phyloP scores from a whole-genome alignment of 768 basidiomycete genomes.

The Xerocomus brunneocitrinus region DNA sequence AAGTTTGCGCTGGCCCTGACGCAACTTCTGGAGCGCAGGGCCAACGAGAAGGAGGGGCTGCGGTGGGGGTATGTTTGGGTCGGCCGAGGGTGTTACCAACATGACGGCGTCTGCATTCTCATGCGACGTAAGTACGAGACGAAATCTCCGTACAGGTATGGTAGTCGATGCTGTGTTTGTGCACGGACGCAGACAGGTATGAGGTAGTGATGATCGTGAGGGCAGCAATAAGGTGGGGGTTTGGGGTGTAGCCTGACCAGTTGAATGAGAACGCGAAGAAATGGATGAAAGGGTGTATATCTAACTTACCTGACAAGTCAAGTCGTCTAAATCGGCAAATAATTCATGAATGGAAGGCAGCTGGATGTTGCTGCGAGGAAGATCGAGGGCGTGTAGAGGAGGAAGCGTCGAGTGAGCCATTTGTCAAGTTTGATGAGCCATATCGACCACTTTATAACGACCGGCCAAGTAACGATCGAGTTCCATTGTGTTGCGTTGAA shows the following conservation, averaged over 20 bases:
- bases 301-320: slow-evolving; percentile 13
- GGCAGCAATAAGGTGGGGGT: slow-evolving; percentile 24
- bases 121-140: slow-evolving; percentile 47
- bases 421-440: neutral
- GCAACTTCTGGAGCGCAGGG: slow-evolving; percentile 42
- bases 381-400: slow-evolving; percentile 46
- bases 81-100: slow-evolving; percentile 35
- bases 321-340: neutral
- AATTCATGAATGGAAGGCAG: slow-evolving; percentile 10
- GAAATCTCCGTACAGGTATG: slow-evolving; percentile 15
- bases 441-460: slow-evolving; percentile 2
- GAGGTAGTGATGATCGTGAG: slow-evolving; percentile 6
- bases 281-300: neutral
- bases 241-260: slow-evolving; percentile 6
- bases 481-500: neutral
- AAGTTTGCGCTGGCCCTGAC: slow-evolving; percentile 38
- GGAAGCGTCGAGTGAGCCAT: slow-evolving; percentile 38
- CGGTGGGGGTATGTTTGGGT: slow-evolving; percentile 14
- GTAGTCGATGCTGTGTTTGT: neutral
- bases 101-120: slow-evolving; percentile 53
- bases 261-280: neutral
- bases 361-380: slow-evolving; percentile 20
- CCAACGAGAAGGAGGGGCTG: slow-evolving; percentile 47
- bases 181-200: neutral
- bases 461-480: neutral